Percentiles rank a stretch among this genome's conserved stretches.
Evolutionary conservation across 2,329 filamentous ascomycete species (phyloP).

Genomic region (Colletotrichum aenigma): DNA sequence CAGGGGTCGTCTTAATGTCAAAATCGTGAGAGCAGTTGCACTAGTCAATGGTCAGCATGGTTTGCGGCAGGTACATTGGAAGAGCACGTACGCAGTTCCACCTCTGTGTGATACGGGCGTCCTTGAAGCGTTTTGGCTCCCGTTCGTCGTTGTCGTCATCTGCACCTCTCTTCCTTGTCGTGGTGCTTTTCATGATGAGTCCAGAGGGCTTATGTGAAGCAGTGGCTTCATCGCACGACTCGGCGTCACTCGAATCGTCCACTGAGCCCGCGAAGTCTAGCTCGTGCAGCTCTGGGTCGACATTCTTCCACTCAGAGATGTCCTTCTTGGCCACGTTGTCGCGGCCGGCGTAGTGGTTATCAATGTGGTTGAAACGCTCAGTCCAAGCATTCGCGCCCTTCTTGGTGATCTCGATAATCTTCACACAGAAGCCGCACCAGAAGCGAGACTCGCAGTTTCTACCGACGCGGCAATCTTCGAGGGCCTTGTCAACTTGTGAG

Average conservation of each 20-base stretch:
- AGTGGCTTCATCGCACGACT: neutral
- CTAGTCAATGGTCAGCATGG: neutral
- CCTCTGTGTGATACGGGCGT: conserved; percentile 20
- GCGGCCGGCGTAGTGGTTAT: conserved; percentile 68
- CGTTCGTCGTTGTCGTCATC: conserved; percentile 15
- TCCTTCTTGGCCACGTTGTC: conserved; percentile 35
- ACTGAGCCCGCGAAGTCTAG: neutral
- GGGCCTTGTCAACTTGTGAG: conserved; percentile 41
- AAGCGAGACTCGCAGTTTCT: conserved; percentile 69
- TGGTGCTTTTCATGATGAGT: neutral
- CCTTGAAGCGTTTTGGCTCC: conserved; percentile 10
- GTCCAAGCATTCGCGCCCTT: conserved; percentile 61
- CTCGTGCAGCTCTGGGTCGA: conserved; percentile 30
- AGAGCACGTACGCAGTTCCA: conserved; percentile 34
- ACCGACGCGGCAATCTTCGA: conserved; percentile 64
- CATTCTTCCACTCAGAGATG: conserved; percentile 61
- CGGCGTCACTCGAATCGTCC: neutral
- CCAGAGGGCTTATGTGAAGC: neutral
- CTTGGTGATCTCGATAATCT: conserved; percentile 55
- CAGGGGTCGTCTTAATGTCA: neutral
- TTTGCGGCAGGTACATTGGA: neutral
- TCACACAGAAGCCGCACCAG: conserved; percentile 86
- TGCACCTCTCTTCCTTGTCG: neutral
- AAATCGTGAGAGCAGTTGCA: neutral
- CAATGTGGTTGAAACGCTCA: conserved; percentile 72